A percentile compares a stretch with the other conserved stretches of the same genome.
phyloP scores from a whole-genome alignment of 352 stramenopile genomes.

The Globisporangium yorkense region DNA sequence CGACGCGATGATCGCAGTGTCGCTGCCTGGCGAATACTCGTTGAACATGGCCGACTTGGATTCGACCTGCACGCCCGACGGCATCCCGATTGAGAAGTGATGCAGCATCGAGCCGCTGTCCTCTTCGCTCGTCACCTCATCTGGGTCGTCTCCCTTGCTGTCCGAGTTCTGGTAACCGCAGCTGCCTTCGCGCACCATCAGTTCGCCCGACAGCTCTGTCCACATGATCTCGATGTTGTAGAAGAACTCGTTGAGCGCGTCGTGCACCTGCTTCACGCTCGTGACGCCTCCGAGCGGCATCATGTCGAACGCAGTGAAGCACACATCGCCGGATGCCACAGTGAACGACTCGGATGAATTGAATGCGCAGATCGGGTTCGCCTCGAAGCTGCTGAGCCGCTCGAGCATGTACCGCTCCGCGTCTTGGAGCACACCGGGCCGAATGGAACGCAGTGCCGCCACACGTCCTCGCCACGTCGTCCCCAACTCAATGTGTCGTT shows the following conservation, averaged over 20 bases:
- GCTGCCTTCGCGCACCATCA: conserved; percentile 30
- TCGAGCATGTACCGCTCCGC: conserved; percentile 17
- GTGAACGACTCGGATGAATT: conserved; percentile 19
- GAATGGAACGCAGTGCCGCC: not conserved
- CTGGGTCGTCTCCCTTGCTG: not conserved
- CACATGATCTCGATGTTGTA: conserved; percentile 12
- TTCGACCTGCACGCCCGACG: conserved; percentile 18
- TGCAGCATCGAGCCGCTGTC: not conserved
- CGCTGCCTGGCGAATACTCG: not conserved
- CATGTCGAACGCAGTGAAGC: conserved; percentile 18
- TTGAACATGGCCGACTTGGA: conserved; percentile 30
- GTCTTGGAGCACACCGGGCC: not conserved
- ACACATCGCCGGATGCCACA: conserved; percentile 15
- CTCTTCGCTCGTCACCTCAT: not conserved
- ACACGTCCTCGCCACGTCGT: not conserved
- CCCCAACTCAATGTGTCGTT: not conserved
- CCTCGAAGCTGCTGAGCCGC: conserved; percentile 11
- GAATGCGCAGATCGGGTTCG: conserved; percentile 17
- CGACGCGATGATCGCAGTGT: not conserved
- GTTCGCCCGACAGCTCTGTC: conserved; percentile 18
- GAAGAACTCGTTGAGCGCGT: not conserved
- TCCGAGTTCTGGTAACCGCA: not conserved
- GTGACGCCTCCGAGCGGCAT: conserved; percentile 1
- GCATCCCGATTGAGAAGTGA: not conserved
- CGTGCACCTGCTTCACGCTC: not conserved